Base-by-base conservation (phyloP, 2,329 filamentous ascomycete genomes). In the Aschersonia sp. region DNA sequence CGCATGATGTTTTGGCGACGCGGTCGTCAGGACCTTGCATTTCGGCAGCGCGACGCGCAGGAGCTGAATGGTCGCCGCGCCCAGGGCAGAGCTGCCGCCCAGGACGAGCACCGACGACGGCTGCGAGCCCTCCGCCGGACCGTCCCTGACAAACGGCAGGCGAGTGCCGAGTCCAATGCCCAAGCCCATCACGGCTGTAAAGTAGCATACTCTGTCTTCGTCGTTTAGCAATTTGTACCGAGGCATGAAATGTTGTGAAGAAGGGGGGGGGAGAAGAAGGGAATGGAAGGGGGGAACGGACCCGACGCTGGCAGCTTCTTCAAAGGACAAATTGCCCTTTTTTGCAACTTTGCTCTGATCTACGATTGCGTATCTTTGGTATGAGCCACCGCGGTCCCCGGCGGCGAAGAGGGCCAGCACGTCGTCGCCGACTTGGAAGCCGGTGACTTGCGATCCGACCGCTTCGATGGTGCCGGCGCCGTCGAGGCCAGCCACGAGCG, bases 361-460 rank as follows among this genome's bases (percentile, higher is more conserved):
- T 9, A 41, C 37, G 4, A 41, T 11, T n/a, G 35, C 22, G 14
- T n/a, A 46, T 14, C 22, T 5, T 37, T 41, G 45, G 14, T 30
- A 32, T 10, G 37, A 46, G 30, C 52, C 14, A 52, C 54, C 6
- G 48, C 52, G 9, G 54, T 39, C 30, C 52, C 53, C 52, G 37
- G 55, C 52, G 9, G 52, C 54, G 29, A 49, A 50, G 47, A 11
- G 46, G 35, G 35, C 48, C 43, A 56, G 51, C 12, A 73, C 69
- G 43, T 69, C 61, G 51, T 72, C 69, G 11, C 69, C 70, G 0
- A 54, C 49, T 31, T 49, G 43, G 39, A 57, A 56, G 14, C 41
- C 47, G 1, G 47, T 48, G 11, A 57, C 54, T 5, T 49, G 48
- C 1, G 51, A 48, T 10, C 58, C 58, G 4, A 58, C 51, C 14